Percentiles rank a stretch among this genome's conserved stretches.
Conservation (phyloP, 2,329 filamentous ascomycete genomes). For the Aspergillus sp. region DNA sequence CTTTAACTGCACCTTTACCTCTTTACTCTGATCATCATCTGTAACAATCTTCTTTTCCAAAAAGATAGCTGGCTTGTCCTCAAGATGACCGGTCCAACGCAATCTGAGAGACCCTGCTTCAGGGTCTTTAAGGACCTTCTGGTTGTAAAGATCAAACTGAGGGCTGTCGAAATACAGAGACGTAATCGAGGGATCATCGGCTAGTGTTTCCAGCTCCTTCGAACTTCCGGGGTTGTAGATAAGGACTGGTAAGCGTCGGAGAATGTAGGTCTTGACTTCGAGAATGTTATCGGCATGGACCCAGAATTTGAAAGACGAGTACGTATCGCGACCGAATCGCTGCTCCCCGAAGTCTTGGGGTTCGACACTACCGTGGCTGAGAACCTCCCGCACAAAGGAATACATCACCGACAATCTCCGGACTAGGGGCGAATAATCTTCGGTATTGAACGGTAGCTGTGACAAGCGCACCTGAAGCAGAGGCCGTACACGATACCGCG, state of each 20-base stretch:
- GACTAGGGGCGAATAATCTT: conserved; percentile 82
- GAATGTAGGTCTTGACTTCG: conserved; percentile 92
- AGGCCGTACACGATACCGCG: conserved; percentile 77
- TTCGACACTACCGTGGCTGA: conserved; percentile 45
- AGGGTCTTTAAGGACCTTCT: conserved; percentile 68
- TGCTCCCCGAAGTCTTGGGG: conserved; percentile 42
- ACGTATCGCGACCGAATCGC: conserved; percentile 53
- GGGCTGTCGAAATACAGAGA: conserved; percentile 92
- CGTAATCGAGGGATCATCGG: conserved; percentile 79
- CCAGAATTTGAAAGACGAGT: conserved; percentile 92
- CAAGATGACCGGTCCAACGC: conserved; percentile 84
- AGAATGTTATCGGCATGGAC: conserved; percentile 90
- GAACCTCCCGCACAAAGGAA: conserved; percentile 78
- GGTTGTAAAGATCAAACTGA: conserved; percentile 75
- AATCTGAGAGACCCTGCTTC: conserved; percentile 77
- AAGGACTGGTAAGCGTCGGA: conserved; percentile 80
- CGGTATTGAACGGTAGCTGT: conserved; percentile 88
- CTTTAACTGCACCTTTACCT: conserved; percentile 77
- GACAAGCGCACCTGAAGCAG: conserved; percentile 84
- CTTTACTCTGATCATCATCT: conserved; percentile 66
- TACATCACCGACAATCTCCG: conserved; percentile 91
- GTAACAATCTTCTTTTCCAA: conserved; percentile 85
- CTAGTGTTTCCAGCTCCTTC: conserved; percentile 68
- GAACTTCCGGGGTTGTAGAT: conserved; percentile 83
- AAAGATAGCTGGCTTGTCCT: conserved; percentile 67